Evolutionary conservation across 1,284 basidiomycete genomes (phyloP).

Genomic region (Boletus calvinii): DNA sequence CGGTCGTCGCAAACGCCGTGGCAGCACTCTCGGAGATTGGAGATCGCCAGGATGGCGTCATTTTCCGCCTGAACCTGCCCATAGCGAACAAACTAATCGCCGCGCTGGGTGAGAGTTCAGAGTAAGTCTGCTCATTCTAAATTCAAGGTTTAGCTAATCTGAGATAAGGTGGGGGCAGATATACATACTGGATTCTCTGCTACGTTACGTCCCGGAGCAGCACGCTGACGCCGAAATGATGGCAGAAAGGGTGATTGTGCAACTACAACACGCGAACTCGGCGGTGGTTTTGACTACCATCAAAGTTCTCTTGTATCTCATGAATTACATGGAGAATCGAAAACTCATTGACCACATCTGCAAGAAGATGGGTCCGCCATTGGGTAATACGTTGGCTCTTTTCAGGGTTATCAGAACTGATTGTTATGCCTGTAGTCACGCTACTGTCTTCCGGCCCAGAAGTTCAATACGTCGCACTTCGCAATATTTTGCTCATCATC

Average conservation of each 20-base stretch:
- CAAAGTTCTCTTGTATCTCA: constrained; percentile 93
- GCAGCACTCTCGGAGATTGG: constrained; percentile 91
- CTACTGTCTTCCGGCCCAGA: constrained; percentile 95
- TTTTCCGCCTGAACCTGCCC: constrained; percentile 80
- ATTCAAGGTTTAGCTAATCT: constrained; percentile 11
- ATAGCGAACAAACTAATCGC: constrained; percentile 83
- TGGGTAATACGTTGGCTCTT: constrained; percentile 55
- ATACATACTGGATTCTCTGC: constrained; percentile 92
- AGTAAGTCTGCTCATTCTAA: constrained; percentile 52
- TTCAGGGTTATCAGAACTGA: constrained; percentile 7
- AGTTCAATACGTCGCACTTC: constrained; percentile 96
- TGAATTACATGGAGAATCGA: constrained; percentile 98
- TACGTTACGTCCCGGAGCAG: constrained; percentile 90
- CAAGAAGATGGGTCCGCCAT: constrained; percentile 95
- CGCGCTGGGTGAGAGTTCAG: constrained; percentile 87
- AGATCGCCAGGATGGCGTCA: constrained; percentile 87
- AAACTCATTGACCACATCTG: constrained; percentile 86
- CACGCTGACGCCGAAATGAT: constrained; percentile 90
- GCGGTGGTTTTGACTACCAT: constrained; percentile 92
- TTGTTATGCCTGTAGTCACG: constrained; percentile 61
- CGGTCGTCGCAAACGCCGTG: constrained; percentile 93
- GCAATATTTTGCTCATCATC: constrained; percentile 96
- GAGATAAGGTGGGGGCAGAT: constrained; percentile 92
- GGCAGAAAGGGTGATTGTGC: constrained; percentile 89
- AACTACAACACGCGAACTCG: constrained; percentile 93